Evolutionary conservation across 2,329 filamentous ascomycete species (phyloP).

Genomic region (Coccinonectria pachysandricola): DNA sequence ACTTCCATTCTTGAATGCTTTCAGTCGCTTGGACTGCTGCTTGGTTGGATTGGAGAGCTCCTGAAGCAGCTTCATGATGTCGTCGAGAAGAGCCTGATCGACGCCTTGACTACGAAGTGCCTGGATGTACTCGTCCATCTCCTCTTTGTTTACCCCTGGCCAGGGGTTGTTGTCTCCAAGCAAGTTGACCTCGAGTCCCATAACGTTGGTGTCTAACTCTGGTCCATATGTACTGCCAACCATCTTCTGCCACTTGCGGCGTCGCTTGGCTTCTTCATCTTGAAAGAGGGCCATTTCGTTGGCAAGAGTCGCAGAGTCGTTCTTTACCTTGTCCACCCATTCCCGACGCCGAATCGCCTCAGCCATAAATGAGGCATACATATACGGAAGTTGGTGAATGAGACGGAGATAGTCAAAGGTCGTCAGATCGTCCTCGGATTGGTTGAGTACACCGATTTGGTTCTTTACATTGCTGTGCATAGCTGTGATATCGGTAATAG

Average conservation of each 20-base stretch:
- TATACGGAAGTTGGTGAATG: constrained; percentile 72
- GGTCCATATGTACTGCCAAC: constrained; percentile 68
- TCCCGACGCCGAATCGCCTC: constrained; percentile 80
- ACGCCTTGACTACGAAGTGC: constrained; percentile 54
- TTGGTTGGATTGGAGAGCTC: constrained; percentile 75
- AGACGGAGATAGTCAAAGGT: constrained; percentile 72
- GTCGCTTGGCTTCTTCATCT: constrained; percentile 81
- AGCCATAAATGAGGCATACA: constrained; percentile 81
- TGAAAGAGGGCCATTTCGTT: constrained; percentile 90
- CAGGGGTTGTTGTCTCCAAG: constrained; percentile 69
- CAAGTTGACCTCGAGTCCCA: constrained; percentile 77
- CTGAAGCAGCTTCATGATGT: constrained; percentile 65
- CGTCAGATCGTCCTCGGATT: constrained; percentile 65
- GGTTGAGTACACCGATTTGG: constrained; percentile 60
- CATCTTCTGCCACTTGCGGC: constrained; percentile 82
- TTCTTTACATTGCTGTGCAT: constrained; percentile 61
- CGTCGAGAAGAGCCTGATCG: constrained; percentile 55
- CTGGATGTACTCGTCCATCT: constrained; percentile 65
- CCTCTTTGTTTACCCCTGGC: constrained; percentile 66
- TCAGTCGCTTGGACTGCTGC: constrained; percentile 76
- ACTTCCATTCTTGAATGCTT: constrained; percentile 94
- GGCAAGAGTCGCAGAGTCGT: constrained; percentile 75
- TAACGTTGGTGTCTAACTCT: constrained; percentile 54
- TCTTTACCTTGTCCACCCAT: constrained; percentile 85
- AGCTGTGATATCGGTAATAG: constrained; percentile 69